Percentiles rank a stretch among this genome's conserved stretches.
phyloP scores from a whole-genome alignment of 1,284 basidiomycete species.

The Malassezia dermatis region DNA sequence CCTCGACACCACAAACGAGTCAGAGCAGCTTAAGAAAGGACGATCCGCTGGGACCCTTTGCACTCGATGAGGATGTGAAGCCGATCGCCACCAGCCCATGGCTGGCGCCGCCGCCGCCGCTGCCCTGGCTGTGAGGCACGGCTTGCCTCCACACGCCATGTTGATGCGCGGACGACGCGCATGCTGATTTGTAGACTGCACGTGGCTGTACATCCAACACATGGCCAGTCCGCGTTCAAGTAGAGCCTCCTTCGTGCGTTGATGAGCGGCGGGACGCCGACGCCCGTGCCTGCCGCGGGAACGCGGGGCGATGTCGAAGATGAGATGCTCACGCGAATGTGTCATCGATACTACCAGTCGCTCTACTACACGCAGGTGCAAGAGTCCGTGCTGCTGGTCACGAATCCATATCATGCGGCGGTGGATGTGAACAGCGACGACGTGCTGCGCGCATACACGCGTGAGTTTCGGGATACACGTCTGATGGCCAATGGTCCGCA shows the following conservation, averaged over 20 bases:
- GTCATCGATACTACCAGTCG: slow-evolving; percentile 15
- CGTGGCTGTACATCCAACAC: neutral
- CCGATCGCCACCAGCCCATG: neutral
- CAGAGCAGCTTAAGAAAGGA: neutral
- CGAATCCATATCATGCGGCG: slow-evolving; percentile 40
- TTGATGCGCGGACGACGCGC: neutral
- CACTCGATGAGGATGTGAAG: neutral
- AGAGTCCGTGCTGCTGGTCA: slow-evolving; percentile 37
- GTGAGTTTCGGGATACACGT: slow-evolving; percentile 35
- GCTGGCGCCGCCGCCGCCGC: neutral
- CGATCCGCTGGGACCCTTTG: neutral
- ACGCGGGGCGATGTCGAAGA: slow-evolving; percentile 6
- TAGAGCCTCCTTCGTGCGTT: neutral
- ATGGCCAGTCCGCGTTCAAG: neutral
- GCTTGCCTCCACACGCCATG: neutral
- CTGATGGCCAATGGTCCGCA: slow-evolving; percentile 19
- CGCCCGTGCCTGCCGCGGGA: neutral
- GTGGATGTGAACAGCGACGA: slow-evolving; percentile 43
- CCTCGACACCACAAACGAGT: neutral
- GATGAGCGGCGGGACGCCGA: neutral
- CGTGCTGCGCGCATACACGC: slow-evolving; percentile 35
- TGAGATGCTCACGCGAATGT: slow-evolving; percentile 10
- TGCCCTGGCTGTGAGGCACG: neutral
- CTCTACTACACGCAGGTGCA: slow-evolving; percentile 36
- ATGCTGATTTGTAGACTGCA: neutral